Percentiles rank a stretch among this genome's conserved stretches.
Evolutionary conservation across 768 basidiomycete species (phyloP).

Genomic region (Amanita fuliginea): DNA sequence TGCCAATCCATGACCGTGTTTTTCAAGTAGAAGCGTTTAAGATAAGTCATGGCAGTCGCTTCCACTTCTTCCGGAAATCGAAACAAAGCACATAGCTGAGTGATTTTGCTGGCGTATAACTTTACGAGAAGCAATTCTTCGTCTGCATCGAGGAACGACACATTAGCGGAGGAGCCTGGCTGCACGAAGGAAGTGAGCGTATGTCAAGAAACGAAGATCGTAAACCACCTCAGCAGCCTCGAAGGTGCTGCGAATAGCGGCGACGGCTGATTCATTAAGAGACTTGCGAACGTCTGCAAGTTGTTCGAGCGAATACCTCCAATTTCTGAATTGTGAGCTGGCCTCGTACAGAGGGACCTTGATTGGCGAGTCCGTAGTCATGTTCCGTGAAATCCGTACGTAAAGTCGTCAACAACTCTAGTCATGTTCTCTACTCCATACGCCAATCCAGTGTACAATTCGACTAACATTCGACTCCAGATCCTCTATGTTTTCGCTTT

Average conservation of each 20-base stretch:
- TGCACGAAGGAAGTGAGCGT: slow-evolving; percentile 18
- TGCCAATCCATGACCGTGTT: slow-evolving; percentile 99
- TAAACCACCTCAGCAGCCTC: slow-evolving; percentile 65
- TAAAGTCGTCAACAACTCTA: not conserved
- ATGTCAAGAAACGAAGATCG: slow-evolving; percentile 5
- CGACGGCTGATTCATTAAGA: slow-evolving; percentile 68
- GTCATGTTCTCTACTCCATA: slow-evolving; percentile 45
- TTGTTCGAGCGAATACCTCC: slow-evolving; percentile 73
- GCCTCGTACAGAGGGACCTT: slow-evolving; percentile 55
- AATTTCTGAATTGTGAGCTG: slow-evolving; percentile 77
- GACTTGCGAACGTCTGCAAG: slow-evolving; percentile 49
- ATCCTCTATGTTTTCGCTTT: slow-evolving; percentile 67
- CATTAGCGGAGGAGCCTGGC: slow-evolving; percentile 64
- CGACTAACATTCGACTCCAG: slow-evolving; percentile 80
- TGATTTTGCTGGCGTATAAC: slow-evolving; percentile 80
- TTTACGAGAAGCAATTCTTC: slow-evolving; percentile 88
- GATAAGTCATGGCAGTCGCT: slow-evolving; percentile 82
- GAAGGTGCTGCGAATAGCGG: slow-evolving; percentile 65
- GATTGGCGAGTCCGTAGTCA: no score
- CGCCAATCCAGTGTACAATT: slow-evolving; percentile 79
- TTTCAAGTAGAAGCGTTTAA: slow-evolving; percentile 94
- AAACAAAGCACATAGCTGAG: slow-evolving; percentile 75
- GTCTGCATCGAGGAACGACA: slow-evolving; percentile 64
- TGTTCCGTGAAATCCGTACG: no score
- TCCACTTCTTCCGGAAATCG: slow-evolving; percentile 88